Evolutionary conservation across 371 early-diverging fungal species (phyloP), one percentile per base, ranked within the genome.

Genomic region (Lichtheimia ornata): DNA sequence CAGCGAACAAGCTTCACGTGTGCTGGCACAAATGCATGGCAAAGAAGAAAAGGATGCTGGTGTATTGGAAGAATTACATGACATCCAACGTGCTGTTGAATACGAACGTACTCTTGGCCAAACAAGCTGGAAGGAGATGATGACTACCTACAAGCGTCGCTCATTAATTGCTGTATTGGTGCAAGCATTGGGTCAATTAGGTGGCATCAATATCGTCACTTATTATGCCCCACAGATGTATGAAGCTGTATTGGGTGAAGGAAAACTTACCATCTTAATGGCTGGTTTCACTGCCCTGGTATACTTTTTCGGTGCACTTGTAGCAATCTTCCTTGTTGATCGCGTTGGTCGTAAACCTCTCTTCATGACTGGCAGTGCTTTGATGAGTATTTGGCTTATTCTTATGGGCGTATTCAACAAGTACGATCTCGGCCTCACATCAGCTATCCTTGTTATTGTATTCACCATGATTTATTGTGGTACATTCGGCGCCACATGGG

Each of bases 191-290:
- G 71, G 66, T 24, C 91, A 89, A 67, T 75, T 89, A 4, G 84
- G 84, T 3, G 90, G 90, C 41, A 88, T 22, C 22, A 49, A 11
- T 43, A 43, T 43, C 3, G 43, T 27, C 22, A 22, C 22, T 22
- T 89, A 88, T 73, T 89, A 85, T 71, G 86, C 89, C 13, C 87
- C 87, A 2, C 79, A 75, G 24, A 88, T 91, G 72, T 88, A 89
- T 71, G 74, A 78, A 64, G 69, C 79, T 22, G 84, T 88, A 5
- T 59, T 76, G 3, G 76, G 76, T 1, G 62, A 61, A 41, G 76
- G 76, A 0, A 60, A 56, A 4, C 22, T 58, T 18, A 67, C 76
- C 0, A 67, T 76, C 58, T 43, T 76, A n/a, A 70, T 76, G 57
- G 71, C 71, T 40, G 73, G 73, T 1, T 76, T 72, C 18, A 76